A percentile compares a stretch with the other conserved stretches of the same genome.
Conservation (phyloP, 2,329 filamentous ascomycete genomes). For the Fusarium udum region DNA sequence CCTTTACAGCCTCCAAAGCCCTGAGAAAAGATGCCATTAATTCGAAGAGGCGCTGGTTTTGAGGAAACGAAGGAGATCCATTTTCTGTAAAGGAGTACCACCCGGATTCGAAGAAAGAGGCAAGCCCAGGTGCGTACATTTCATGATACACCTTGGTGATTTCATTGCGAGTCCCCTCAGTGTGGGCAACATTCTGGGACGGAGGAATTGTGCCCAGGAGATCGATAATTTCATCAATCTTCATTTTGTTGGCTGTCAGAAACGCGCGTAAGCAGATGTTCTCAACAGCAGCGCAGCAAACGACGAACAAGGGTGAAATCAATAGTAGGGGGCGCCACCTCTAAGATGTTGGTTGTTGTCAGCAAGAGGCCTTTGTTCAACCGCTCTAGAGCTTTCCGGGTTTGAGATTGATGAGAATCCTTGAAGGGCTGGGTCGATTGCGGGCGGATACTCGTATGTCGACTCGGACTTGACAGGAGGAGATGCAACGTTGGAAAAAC, state of each 20-base stretch:
- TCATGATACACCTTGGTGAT: conserved; percentile 77
- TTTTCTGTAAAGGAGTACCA: conserved; percentile 75
- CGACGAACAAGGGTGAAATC: conserved; percentile 44
- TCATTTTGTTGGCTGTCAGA: conserved; percentile 62
- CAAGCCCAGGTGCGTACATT: conserved; percentile 78
- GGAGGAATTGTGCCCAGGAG: conserved; percentile 68
- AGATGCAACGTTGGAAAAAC: conserved; percentile 45
- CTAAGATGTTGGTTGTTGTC: conserved; percentile 55
- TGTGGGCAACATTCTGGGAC: conserved; percentile 61
- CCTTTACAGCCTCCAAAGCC: conserved; percentile 59
- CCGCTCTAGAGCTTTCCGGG: conserved; percentile 39
- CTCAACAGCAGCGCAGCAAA: conserved; percentile 43
- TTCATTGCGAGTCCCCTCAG: conserved; percentile 67
- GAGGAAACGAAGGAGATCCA: conserved; percentile 57
- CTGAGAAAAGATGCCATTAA: conserved; percentile 73
- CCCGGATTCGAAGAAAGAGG: conserved; percentile 80
- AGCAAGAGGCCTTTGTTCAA: conserved; percentile 44
- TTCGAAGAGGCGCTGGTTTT: conserved; percentile 68
- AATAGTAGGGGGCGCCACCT: conserved; percentile 59
- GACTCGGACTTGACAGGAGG: conserved; percentile 51
- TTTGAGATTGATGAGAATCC: conserved; percentile 42
- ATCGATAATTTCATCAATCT: conserved; percentile 76
- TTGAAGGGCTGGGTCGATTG: conserved; percentile 75
- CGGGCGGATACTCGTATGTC: conserved; percentile 64
- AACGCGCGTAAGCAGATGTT: conserved; percentile 46